Conservation (phyloP, 257 asterid genomes). For the Ophiorrhiza pumila region DNA sequence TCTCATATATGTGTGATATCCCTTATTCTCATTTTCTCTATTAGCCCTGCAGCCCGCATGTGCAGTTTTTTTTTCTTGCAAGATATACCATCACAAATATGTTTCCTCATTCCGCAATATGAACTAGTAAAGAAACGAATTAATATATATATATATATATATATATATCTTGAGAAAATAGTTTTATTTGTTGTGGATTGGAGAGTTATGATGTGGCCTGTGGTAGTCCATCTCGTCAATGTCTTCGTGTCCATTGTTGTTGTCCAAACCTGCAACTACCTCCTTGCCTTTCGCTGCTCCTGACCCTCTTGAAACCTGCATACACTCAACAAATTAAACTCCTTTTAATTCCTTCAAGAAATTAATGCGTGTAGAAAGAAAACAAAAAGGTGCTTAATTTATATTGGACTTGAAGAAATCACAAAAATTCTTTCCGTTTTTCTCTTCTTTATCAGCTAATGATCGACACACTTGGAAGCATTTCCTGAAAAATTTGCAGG, state of each 20-base stretch:
- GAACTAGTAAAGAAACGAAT: too few species aligned
- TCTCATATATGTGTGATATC: neutral
- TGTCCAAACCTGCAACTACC: neutral
- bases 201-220: neutral
- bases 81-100: neutral
- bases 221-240: constrained; percentile 11
- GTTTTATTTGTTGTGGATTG: constrained; percentile 12
- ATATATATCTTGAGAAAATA: too few species aligned
- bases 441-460: too few species aligned
- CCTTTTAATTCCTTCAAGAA: too few species aligned
- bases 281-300: neutral
- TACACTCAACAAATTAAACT: neutral
- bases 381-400: too few species aligned
- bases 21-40: neutral
- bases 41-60: neutral
- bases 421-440: too few species aligned
- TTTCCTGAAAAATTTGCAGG: too few species aligned
- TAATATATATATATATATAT: too few species aligned
- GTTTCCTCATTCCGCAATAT: too few species aligned
- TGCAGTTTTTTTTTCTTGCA: neutral
- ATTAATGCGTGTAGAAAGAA: too few species aligned
- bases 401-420: too few species aligned
- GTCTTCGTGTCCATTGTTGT: neutral
- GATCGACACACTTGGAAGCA: too few species aligned
- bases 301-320: constrained; percentile 31